These are phyloP conservation scores for Lecanicillium sp. DNA, from an alignment of 2,329 filamentous ascomycete genomes.

Conservation along the genomic window DNA sequence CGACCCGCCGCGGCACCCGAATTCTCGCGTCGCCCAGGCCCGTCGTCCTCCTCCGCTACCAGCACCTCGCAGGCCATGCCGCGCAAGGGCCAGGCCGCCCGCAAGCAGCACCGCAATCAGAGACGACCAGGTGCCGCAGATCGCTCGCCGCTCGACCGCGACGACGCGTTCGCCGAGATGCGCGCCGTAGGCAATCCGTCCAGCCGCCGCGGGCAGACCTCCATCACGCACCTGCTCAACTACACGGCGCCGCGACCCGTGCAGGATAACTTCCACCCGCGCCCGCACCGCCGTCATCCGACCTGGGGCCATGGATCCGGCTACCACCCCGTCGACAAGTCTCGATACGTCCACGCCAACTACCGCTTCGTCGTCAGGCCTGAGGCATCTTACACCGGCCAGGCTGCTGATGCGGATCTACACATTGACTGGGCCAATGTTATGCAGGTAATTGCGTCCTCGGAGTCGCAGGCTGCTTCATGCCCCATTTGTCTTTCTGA, in stretches of 20 bases:
- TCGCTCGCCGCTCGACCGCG: constrained; percentile 53
- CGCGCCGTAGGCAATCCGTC: constrained; percentile 50
- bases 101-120: constrained; percentile 79
- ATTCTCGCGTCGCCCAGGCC: constrained; percentile 41
- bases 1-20: constrained; percentile 44
- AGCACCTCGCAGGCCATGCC: constrained; percentile 38
- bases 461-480: constrained; percentile 78
- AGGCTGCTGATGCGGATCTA: constrained; percentile 80
- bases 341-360: constrained; percentile 86
- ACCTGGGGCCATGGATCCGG: constrained; percentile 84
- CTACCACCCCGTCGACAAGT: constrained; percentile 86
- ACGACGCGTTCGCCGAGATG: constrained; percentile 83
- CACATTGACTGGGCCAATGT: constrained; percentile 88
- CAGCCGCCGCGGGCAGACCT: constrained; percentile 86
- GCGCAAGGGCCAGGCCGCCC: constrained; percentile 68
- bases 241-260: constrained; percentile 74
- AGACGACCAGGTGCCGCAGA: constrained; percentile 55
- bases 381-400: constrained; percentile 67
- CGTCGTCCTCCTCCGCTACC: constrained; percentile 27
- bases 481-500: constrained; percentile 94
- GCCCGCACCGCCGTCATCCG: constrained; percentile 62
- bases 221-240: constrained; percentile 94
- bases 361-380: constrained; percentile 95
- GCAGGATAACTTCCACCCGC: constrained; percentile 47
- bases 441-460: constrained; percentile 83